Conservation (phyloP, 257 asterid genomes). For the Nicotiana otophora region DNA sequence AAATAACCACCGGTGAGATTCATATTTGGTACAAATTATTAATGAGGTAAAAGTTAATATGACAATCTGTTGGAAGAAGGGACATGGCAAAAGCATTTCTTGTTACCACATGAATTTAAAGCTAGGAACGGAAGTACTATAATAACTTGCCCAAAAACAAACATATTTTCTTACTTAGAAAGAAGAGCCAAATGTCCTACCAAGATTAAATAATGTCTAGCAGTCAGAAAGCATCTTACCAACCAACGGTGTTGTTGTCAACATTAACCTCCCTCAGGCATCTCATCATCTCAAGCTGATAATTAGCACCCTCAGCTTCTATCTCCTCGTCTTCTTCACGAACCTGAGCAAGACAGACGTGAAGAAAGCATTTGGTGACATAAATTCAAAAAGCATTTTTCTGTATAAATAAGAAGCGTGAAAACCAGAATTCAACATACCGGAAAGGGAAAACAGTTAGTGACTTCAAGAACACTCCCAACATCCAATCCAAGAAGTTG, state of each 20-base stretch:
- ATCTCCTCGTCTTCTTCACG: conserved; percentile 98
- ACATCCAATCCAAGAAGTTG: conserved; percentile 98
- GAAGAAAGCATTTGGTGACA: background rate
- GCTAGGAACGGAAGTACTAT: background rate
- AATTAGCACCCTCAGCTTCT: conserved; percentile 96
- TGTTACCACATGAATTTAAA: background rate
- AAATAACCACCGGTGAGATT: background rate
- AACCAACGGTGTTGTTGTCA: conserved; percentile 96
- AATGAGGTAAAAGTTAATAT: background rate
- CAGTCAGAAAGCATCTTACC: conserved; percentile 36
- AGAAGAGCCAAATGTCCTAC: background rate
- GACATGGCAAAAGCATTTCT: background rate
- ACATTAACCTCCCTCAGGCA: conserved; percentile 98
- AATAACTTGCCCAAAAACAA: background rate
- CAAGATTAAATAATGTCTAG: background rate
- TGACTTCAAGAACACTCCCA: conserved; percentile 94
- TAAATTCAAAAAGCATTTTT: background rate
- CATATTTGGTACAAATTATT: background rate
- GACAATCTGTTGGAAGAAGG: background rate
- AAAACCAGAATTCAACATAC: conserved; percentile 27
- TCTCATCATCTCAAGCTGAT: conserved; percentile 99
- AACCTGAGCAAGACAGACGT: conserved; percentile 29
- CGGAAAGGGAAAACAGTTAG: conserved; percentile 96
- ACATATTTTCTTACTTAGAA: background rate
- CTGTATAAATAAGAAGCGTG: background rate